Evolutionary conservation across 192 early-diverging fungal species (phyloP).

Genomic region (Backusella psychrophila): DNA sequence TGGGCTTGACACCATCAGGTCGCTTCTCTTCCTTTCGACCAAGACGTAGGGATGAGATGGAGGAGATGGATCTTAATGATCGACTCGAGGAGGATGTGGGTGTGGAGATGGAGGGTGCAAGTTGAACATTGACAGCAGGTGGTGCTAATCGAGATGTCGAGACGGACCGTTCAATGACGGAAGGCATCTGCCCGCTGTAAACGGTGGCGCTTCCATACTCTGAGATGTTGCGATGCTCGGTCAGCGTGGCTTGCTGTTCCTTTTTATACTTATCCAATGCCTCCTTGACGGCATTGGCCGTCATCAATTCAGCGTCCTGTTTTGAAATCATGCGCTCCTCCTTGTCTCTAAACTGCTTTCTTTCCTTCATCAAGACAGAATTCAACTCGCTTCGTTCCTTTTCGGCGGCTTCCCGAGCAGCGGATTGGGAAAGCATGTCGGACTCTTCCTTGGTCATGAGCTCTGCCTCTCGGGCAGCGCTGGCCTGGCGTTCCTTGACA

Average conservation of each 20-base stretch:
- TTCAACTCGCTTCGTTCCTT: background rate
- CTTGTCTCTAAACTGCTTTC: slow-evolving; percentile 2
- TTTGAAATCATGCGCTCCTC: slow-evolving; percentile 4
- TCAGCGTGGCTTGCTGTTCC: background rate
- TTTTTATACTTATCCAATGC: background rate
- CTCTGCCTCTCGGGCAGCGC: slow-evolving; percentile 3
- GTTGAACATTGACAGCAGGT: slow-evolving; percentile 14
- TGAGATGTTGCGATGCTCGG: background rate
- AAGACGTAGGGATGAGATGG: slow-evolving; percentile 24
- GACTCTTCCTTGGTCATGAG: slow-evolving; percentile 10
- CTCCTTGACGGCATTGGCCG: background rate
- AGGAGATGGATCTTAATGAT: slow-evolving; percentile 6
- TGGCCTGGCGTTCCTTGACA: slow-evolving; percentile 21
- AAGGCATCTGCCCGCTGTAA: background rate
- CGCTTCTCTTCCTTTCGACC: background rate
- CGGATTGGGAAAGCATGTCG: background rate
- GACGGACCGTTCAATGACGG: slow-evolving; percentile 13
- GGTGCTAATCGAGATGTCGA: slow-evolving; percentile 20
- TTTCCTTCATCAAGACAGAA: background rate
- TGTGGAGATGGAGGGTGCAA: slow-evolving; percentile 28
- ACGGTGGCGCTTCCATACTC: background rate
- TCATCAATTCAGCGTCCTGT: background rate
- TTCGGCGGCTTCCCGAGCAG: slow-evolving; percentile 1
- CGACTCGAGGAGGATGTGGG: slow-evolving; percentile 10
- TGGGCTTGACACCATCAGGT: background rate